phyloP scores from a whole-genome alignment of 176 grass and related monocot genomes.

The Puya raimondii region DNA sequence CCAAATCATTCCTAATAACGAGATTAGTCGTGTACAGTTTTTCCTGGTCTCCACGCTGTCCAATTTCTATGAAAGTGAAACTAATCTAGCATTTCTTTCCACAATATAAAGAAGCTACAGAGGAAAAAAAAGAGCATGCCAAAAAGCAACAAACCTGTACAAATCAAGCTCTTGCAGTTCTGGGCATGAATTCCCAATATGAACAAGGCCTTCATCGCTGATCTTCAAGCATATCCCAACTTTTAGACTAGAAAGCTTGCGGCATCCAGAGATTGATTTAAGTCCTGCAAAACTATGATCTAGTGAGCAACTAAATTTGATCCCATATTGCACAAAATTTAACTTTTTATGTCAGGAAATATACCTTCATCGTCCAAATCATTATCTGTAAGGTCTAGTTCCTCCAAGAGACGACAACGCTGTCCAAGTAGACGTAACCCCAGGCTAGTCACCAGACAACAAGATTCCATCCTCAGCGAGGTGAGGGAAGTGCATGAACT shows the following conservation, averaged over 20 bases:
- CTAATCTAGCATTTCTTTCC: neutral
- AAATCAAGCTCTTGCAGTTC: slow-evolving; percentile 69
- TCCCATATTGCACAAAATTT: neutral
- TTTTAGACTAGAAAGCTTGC: slow-evolving; percentile 61
- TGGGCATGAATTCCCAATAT: slow-evolving; percentile 46
- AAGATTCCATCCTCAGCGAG: slow-evolving; percentile 89
- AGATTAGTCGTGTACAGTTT: neutral
- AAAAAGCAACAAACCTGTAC: slow-evolving; percentile 41
- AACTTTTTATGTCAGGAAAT: slow-evolving; percentile 7
- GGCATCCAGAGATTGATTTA: slow-evolving; percentile 47
- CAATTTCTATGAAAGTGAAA: neutral
- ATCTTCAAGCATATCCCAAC: slow-evolving; percentile 77
- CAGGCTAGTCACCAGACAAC: slow-evolving; percentile 39
- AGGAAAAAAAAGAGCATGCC: neutral
- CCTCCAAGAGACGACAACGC: slow-evolving; percentile 44
- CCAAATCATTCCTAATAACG: neutral
- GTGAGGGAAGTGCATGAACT: slow-evolving; percentile 56
- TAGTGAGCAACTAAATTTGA: neutral
- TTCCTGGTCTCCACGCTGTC: neutral
- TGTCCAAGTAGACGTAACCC: slow-evolving; percentile 61
- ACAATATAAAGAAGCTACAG: neutral
- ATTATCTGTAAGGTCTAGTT: slow-evolving; percentile 72
- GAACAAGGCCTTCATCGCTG: slow-evolving; percentile 55
- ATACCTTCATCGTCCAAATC: slow-evolving; percentile 85
- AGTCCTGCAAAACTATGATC: slow-evolving; percentile 35